Evolutionary conservation across 495 filamentous ascomycete species (phyloP).

Genomic region (Tuber melanosporum): DNA sequence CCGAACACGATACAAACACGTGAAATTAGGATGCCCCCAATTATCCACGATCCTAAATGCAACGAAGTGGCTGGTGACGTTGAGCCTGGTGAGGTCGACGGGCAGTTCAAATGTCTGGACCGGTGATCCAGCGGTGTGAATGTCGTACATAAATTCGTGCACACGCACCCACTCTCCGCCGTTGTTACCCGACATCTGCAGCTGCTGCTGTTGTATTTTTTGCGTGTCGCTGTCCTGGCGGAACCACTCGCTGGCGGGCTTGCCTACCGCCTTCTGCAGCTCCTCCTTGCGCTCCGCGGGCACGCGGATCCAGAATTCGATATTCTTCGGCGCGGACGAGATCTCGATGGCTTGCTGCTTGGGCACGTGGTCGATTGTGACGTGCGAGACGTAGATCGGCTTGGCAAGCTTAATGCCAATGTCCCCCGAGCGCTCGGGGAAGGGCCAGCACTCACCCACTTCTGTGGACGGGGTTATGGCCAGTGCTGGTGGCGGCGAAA

Average conservation of each 20-base stretch:
- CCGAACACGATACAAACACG: slow-evolving; percentile 37
- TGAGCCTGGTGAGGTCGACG: slow-evolving; percentile 28
- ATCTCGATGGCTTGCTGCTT: slow-evolving; percentile 51
- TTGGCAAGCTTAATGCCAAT: slow-evolving; percentile 49
- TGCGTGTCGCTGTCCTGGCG: not conserved
- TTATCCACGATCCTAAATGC: slow-evolving; percentile 33
- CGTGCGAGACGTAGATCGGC: slow-evolving; percentile 50
- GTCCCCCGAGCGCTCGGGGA: slow-evolving; percentile 39
- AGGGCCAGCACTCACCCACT: slow-evolving; percentile 63
- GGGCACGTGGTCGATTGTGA: slow-evolving; percentile 60
- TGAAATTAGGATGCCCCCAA: slow-evolving; percentile 39
- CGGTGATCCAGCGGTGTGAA: slow-evolving; percentile 7
- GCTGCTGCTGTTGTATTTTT: not conserved
- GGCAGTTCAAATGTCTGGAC: slow-evolving; percentile 29
- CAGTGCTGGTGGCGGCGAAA: slow-evolving; percentile 41
- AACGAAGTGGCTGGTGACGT: slow-evolving; percentile 28
- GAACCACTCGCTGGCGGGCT: not conserved
- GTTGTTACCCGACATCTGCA: not conserved
- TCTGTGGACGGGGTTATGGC: slow-evolving; percentile 56
- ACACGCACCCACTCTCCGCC: not conserved
- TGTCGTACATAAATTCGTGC: slow-evolving; percentile 32
- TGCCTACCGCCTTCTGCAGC: not conserved
- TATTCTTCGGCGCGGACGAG: slow-evolving; percentile 51
- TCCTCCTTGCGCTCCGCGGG: slow-evolving; percentile 31
- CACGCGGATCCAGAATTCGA: slow-evolving; percentile 56